A percentile compares a stretch with the other conserved stretches of the same genome.
These are phyloP conservation scores for Hordeum pubiflorum DNA, from an alignment of 202 grass and related monocot species.

Conservation along the genomic window DNA sequence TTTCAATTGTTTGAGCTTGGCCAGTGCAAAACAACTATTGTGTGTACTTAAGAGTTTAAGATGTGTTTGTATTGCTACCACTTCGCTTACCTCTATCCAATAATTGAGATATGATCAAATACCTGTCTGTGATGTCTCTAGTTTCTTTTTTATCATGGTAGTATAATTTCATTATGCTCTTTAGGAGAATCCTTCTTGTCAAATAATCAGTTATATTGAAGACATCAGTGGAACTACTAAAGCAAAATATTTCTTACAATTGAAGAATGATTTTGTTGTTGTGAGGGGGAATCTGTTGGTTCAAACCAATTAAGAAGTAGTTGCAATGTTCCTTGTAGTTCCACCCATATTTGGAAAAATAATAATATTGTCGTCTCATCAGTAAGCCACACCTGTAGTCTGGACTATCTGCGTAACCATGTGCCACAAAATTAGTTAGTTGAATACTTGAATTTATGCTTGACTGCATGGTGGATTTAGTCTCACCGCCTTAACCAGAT, in stretches of 20 bases:
- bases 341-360: no score
- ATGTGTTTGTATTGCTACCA: slow-evolving; percentile 10
- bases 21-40: slow-evolving; percentile 4
- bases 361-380: background rate
- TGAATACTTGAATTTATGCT: background rate
- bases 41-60: slow-evolving; percentile 11
- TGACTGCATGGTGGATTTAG: background rate
- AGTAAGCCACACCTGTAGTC: background rate
- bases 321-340: background rate
- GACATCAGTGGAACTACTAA: background rate
- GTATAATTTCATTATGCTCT: background rate
- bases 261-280: background rate
- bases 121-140: background rate
- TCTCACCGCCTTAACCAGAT: background rate
- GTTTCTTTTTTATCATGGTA: background rate
- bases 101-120: slow-evolving; percentile 20
- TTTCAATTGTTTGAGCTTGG: slow-evolving; percentile 24
- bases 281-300: background rate
- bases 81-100: background rate
- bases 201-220: background rate
- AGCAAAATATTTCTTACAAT: background rate
- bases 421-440: background rate
- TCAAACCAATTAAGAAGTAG: background rate
- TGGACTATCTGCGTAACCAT: background rate
- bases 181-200: background rate